Percentiles rank a stretch among this genome's conserved stretches.
phyloP scores from a whole-genome alignment of 441 rosid species.

The Bocquillonia castaneifolia region DNA sequence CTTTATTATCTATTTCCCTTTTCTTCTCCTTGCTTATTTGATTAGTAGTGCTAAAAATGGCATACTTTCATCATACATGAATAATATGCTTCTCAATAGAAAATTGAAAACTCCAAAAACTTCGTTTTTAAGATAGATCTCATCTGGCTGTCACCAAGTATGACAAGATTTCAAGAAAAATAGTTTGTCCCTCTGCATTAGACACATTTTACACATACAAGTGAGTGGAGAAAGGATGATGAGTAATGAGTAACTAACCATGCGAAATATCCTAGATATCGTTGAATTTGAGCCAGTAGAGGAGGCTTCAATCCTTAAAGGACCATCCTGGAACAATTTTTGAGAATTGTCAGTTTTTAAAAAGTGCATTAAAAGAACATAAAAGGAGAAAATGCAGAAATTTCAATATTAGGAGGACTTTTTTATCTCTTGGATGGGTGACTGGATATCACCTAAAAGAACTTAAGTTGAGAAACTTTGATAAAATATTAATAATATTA shows the following conservation, averaged over 20 bases:
- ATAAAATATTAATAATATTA: too few relatives aligned
- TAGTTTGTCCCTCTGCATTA: neutral
- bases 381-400: neutral
- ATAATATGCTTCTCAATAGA: neutral
- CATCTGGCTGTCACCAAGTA: neutral
- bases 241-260: constrained; percentile 45
- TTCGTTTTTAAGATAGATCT: neutral
- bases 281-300: constrained; percentile 86
- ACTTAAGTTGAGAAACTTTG: constrained; percentile 6
- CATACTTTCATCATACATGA: neutral
- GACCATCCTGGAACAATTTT: constrained; percentile 74
- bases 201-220: neutral
- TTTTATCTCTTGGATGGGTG: neutral
- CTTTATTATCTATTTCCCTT: neutral
- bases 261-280: constrained; percentile 76
- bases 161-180: neutral
- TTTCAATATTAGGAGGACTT: constrained; percentile 7
- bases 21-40: neutral
- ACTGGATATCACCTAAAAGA: neutral
- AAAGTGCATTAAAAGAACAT: neutral
- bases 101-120: neutral
- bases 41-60: neutral
- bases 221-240: neutral
- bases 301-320: constrained; percentile 76
- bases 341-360: constrained; percentile 10